Evolutionary conservation across 495 filamentous ascomycete genomes (phyloP).

Genomic region (Oleoguttula mirabilis): DNA sequence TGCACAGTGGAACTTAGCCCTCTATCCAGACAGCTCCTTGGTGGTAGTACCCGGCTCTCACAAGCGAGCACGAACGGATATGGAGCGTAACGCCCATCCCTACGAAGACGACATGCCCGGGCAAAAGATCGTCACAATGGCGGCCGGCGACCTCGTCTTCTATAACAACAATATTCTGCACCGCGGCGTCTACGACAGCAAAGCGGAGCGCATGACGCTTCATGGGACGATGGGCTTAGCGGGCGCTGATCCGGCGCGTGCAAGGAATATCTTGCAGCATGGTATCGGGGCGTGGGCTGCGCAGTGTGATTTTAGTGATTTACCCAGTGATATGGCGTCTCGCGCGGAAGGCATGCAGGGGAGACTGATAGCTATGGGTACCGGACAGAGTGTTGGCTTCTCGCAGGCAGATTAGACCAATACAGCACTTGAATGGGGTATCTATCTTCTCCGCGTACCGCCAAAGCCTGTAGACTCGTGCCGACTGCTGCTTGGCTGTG

Average conservation of each 20-base stretch:
- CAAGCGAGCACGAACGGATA: constrained; percentile 48
- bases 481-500: constrained; percentile 34
- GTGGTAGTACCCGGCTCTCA: constrained; percentile 65
- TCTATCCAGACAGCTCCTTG: constrained; percentile 54
- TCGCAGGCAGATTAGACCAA: constrained; percentile 26
- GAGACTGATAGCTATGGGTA: constrained; percentile 29
- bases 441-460: constrained; percentile 64
- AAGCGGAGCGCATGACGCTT: constrained; percentile 54
- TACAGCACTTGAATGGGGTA: too few species aligned
- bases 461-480: constrained; percentile 84
- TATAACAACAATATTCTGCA: constrained; percentile 85
- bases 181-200: constrained; percentile 54
- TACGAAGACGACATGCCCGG: constrained; percentile 46
- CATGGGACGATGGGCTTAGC: constrained; percentile 69
- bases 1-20: constrained; percentile 67
- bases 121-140: constrained; percentile 49
- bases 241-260: constrained; percentile 40
- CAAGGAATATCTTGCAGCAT: constrained; percentile 77
- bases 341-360: constrained; percentile 36
- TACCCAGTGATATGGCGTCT: constrained; percentile 40
- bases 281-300: constrained; percentile 66
- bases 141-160: constrained; percentile 66
- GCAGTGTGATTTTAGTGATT: constrained; percentile 29
- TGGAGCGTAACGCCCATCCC: constrained; percentile 49
- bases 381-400: constrained; percentile 26